Percentiles rank a stretch among this genome's conserved stretches.
Evolutionary conservation across 805 yeast genomes (phyloP).

Genomic region (Wickerhamomyces strasburgensis): DNA sequence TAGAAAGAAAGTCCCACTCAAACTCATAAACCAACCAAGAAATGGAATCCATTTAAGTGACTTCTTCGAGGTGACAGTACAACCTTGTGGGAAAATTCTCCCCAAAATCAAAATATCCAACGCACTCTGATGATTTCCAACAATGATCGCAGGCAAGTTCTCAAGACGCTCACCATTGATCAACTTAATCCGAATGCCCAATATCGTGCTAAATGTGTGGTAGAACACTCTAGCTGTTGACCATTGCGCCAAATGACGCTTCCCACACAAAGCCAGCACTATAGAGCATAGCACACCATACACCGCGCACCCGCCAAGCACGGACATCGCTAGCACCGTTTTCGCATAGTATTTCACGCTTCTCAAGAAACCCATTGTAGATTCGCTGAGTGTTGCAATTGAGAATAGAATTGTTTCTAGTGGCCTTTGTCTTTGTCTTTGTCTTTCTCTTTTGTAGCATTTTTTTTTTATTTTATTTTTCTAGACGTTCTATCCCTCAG

Average conservation of each 20-base stretch:
- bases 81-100: constrained; percentile 76
- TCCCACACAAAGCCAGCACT: constrained; percentile 60
- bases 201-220: constrained; percentile 46
- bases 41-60: constrained; percentile 81
- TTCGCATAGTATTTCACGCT: constrained; percentile 49
- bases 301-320: constrained; percentile 55
- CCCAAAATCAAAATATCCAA: constrained; percentile 82
- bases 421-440: too few species aligned
- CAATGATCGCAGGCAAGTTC: constrained; percentile 66
- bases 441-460: neutral
- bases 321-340: constrained; percentile 46
- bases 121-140: constrained; percentile 89
- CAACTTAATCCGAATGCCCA: constrained; percentile 69
- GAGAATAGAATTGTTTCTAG: too few species aligned
- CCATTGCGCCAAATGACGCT: constrained; percentile 80
- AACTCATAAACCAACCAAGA: constrained; percentile 94
- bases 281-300: constrained; percentile 79
- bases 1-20: constrained; percentile 86
- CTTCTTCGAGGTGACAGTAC: constrained; percentile 89
- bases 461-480: too few species aligned
- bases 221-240: constrained; percentile 83
- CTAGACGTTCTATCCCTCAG: too few species aligned
- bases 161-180: constrained; percentile 59
- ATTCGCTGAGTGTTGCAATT: too few species aligned
- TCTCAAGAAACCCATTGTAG: constrained; percentile 7